These are phyloP conservation scores for Fusarium sp. DNA, from an alignment of 2,329 filamentous ascomycete genomes.

Conservation along the genomic window DNA sequence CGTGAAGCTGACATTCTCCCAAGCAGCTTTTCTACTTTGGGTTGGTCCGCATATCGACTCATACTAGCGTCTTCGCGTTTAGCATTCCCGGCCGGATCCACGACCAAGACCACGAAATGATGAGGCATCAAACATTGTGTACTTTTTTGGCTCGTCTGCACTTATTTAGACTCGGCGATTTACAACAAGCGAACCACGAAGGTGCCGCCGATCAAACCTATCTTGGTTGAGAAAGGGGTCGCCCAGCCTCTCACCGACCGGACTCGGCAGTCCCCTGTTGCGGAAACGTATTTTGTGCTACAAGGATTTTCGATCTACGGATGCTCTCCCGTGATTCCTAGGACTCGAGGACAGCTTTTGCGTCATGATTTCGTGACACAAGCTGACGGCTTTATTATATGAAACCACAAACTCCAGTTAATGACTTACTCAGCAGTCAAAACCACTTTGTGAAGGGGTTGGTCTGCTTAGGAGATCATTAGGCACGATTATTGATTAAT, in stretches of 20 bases:
- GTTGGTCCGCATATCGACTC: conserved; percentile 16
- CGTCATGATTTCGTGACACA: conserved; percentile 11
- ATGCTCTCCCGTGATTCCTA: background rate
- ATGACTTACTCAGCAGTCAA: background rate
- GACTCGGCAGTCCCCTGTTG: background rate
- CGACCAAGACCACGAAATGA: conserved; percentile 15
- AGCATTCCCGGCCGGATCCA: conserved; percentile 12
- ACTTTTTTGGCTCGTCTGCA: background rate
- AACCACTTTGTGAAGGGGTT: background rate
- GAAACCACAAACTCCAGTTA: background rate
- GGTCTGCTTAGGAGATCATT: background rate
- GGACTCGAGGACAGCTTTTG: background rate
- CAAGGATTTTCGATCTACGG: background rate
- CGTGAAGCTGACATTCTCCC: conserved; percentile 23
- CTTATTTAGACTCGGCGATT: conserved; percentile 8
- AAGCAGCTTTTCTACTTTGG: conserved; percentile 27
- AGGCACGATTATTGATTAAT: conserved; percentile 11
- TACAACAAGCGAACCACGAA: background rate
- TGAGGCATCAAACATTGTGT: background rate
- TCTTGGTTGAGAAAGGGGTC: background rate
- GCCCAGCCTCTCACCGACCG: background rate
- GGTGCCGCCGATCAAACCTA: background rate
- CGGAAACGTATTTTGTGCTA: conserved; percentile 3
- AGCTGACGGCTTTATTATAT: background rate
- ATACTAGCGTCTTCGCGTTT: conserved; percentile 30